Evolutionary conservation across 768 basidiomycete genomes (phyloP), one percentile per base, ranked within the genome.

Genomic region (Filobasidium wieringae): DNA sequence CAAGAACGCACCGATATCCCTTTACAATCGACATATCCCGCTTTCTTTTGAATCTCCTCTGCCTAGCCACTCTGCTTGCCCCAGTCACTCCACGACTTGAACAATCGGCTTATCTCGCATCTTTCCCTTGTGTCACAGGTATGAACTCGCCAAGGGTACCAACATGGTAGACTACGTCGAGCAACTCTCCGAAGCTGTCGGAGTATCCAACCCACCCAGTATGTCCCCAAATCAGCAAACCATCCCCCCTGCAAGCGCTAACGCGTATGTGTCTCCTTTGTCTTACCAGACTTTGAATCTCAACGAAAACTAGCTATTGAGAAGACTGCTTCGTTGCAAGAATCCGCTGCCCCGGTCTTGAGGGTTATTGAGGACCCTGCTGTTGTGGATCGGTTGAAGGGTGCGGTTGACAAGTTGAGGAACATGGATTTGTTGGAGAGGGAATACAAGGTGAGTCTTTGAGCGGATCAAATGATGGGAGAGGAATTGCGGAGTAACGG

Each of bases 151-250:
- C 55, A 93, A 89, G 72, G 88, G 85, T 61, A 99, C 95, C 45
- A 96, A 99, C 75, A 96, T 97, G 92, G 85, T 93, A 58, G 92
- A 93, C 74, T 99, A 93, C 68, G 84, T 88, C 26, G 81, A 84
- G 59, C 80, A 79, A 63, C 76, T 96, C 66, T 89, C 88, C 67
- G 76, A 84, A n/a, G n/a, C n/a, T n/a, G n/a, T n/a, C n/a, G n/a
- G n/a, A n/a, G n/a, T n/a, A n/a, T n/a, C n/a, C n/a, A n/a, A n/a
- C n/a, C n/a, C n/a, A n/a, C n/a, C n/a, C n/a, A n/a, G n/a, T n/a
- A n/a, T n/a, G n/a, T n/a, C n/a, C n/a, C n/a, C n/a, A n/a, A n/a
- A n/a, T n/a, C n/a, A n/a, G n/a, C n/a, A n/a, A n/a, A n/a, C n/a
- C n/a, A n/a, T n/a, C n/a, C n/a, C n/a, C n/a, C n/a, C n/a, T n/a